Conservation (phyloP, 352 stramenopile species). For the Globisporangium barbulae region DNA sequence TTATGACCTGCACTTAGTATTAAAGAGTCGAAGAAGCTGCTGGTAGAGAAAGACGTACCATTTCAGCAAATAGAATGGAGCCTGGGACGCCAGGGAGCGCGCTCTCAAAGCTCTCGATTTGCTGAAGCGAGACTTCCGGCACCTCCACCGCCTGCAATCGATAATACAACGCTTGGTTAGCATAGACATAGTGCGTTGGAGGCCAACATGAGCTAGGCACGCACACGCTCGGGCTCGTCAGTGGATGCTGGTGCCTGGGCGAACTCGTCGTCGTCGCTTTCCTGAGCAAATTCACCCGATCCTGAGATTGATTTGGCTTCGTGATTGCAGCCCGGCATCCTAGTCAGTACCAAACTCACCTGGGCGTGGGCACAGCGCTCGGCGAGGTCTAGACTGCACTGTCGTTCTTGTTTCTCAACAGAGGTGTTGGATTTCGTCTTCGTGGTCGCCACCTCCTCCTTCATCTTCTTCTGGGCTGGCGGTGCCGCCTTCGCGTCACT, state of each 20-base stretch:
- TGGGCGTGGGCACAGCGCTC: neutral
- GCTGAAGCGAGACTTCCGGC: slow-evolving; percentile 10
- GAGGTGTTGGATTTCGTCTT: neutral
- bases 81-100: slow-evolving; percentile 31
- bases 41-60: slow-evolving; percentile 22
- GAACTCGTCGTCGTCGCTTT: slow-evolving; percentile 31
- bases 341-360: neutral
- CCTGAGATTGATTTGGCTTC: too few species aligned
- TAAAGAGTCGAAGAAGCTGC: neutral
- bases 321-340: too few species aligned
- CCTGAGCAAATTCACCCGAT: neutral
- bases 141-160: neutral
- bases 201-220: neutral
- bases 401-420: neutral
- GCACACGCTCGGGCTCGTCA: neutral
- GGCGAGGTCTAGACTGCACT: neutral
- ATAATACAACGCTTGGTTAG: neutral
- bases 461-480: neutral
- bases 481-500: neutral
- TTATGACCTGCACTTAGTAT: neutral
- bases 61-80: slow-evolving; percentile 40
- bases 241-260: slow-evolving; percentile 1
- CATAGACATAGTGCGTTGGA: neutral
- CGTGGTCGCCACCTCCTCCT: neutral
- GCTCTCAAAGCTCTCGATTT: slow-evolving; percentile 10